Conservation (phyloP, 345 rosid species). For the Citrus trifoliata region DNA sequence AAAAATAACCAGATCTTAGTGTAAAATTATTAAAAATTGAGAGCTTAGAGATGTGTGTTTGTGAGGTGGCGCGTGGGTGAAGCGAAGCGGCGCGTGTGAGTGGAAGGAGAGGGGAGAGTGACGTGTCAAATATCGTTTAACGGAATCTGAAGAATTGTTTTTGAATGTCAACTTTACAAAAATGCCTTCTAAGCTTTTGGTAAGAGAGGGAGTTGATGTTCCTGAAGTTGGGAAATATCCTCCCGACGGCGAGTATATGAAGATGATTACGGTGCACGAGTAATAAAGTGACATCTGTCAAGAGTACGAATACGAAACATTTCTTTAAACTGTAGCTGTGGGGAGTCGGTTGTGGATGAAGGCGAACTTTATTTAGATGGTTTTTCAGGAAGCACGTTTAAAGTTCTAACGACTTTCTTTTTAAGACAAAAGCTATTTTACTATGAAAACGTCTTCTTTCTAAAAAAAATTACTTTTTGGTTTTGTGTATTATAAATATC, state of each 20-base stretch:
- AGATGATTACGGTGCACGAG: not conserved
- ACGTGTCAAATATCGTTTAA: not conserved
- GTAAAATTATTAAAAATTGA: not conserved
- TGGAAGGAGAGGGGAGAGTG: not conserved
- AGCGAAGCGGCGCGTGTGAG: not conserved
- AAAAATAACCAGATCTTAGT: slow-evolving; percentile 11
- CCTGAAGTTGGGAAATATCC: slow-evolving; percentile 14
- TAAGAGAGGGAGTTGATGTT: too few relatives aligned
- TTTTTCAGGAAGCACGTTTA: too few relatives aligned
- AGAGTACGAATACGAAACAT: too few relatives aligned
- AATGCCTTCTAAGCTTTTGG: not conserved
- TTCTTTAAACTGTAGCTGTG: too few relatives aligned
- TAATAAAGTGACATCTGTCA: not conserved
- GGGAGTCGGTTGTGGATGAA: too few relatives aligned
- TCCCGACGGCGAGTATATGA: slow-evolving; percentile 26
- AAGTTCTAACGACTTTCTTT: too few relatives aligned
- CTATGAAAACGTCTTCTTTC: too few relatives aligned
- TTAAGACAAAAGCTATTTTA: too few relatives aligned
- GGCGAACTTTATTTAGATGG: too few relatives aligned
- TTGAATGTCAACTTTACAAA: not conserved
- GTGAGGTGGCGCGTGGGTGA: not conserved
- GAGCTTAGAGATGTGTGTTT: not conserved
- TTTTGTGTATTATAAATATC: too few relatives aligned
- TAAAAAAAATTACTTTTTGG: too few relatives aligned
- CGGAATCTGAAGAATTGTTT: not conserved